Conservation (phyloP, 805 yeast genomes). For the Tetrapisispora fleetii region DNA sequence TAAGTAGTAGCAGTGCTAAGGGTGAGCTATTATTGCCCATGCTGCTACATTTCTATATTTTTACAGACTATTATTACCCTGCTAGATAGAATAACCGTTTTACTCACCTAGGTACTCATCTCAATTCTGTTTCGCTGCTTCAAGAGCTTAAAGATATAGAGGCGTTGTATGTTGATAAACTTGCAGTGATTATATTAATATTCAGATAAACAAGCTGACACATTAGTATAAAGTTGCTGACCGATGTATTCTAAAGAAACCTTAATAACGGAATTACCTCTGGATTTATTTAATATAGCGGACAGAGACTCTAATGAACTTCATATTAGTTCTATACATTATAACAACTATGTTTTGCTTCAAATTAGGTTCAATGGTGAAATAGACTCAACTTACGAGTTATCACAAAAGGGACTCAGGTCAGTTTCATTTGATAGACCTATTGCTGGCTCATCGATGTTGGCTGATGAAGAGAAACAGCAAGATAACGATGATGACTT, state of each 20-base stretch:
- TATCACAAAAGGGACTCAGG: constrained; percentile 21
- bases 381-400: constrained; percentile 40
- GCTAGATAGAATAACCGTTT: no score
- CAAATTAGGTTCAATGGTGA: constrained; percentile 26
- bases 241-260: neutral
- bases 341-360: constrained; percentile 18
- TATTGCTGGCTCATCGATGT: constrained; percentile 10
- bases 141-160: no score
- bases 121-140: no score
- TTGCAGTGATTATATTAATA: no score
- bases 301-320: neutral
- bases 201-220: no score
- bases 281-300: neutral
- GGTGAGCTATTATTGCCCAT: no score
- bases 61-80: no score
- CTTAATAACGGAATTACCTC: neutral
- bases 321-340: constrained; percentile 15
- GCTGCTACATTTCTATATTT: no score
- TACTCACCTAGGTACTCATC: no score
- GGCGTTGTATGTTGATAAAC: no score
- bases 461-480: neutral
- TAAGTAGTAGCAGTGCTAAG: no score
- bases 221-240: no score
- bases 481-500: constrained; percentile 10
- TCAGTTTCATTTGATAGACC: constrained; percentile 9